These are phyloP conservation scores for Debaryomyces udenii DNA, from an alignment of 1,139 yeast genomes.

Conservation along the genomic window DNA sequence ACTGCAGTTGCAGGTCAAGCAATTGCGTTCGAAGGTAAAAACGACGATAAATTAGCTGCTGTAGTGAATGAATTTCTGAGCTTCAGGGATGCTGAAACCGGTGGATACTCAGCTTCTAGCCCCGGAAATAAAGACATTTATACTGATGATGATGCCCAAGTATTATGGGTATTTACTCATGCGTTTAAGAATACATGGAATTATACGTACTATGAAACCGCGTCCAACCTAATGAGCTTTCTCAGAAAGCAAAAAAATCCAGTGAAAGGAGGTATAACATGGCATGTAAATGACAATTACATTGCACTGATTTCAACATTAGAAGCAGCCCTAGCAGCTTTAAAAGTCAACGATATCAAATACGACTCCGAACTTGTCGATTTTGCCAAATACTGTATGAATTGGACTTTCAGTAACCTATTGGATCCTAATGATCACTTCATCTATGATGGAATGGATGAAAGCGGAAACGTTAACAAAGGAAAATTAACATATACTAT, in stretches of 20 bases:
- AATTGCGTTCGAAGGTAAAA: constrained; percentile 11
- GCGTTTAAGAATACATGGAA: constrained; percentile 25
- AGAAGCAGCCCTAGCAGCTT: constrained; percentile 38
- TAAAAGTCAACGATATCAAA: constrained; percentile 25
- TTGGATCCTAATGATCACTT: constrained; percentile 28
- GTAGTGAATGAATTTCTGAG: constrained; percentile 13
- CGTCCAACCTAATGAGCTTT: constrained; percentile 21
- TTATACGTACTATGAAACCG: constrained; percentile 20
- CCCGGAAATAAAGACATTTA: constrained; percentile 32
- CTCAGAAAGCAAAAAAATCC: constrained; percentile 24
- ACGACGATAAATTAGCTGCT: constrained; percentile 13
- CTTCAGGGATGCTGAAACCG: constrained; percentile 6
- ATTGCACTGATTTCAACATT: constrained; percentile 38
- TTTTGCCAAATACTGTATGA: constrained; percentile 27
- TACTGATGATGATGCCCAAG: constrained; percentile 40
- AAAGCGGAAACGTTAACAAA: constrained; percentile 19
- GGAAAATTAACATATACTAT: constrained; percentile 33
- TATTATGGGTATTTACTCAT: constrained; percentile 33
- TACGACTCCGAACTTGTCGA: constrained; percentile 21
- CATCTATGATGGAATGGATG: constrained; percentile 29
- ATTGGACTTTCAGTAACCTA: constrained; percentile 27
- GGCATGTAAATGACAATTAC: constrained; percentile 30
- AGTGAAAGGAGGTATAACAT: constrained; percentile 32
- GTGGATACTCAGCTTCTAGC: constrained; percentile 32
- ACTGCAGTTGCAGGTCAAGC: constrained; percentile 28